These are phyloP conservation scores for Backusella sp. DNA, from an alignment of 192 early-diverging fungal genomes.

Conservation along the genomic window DNA sequence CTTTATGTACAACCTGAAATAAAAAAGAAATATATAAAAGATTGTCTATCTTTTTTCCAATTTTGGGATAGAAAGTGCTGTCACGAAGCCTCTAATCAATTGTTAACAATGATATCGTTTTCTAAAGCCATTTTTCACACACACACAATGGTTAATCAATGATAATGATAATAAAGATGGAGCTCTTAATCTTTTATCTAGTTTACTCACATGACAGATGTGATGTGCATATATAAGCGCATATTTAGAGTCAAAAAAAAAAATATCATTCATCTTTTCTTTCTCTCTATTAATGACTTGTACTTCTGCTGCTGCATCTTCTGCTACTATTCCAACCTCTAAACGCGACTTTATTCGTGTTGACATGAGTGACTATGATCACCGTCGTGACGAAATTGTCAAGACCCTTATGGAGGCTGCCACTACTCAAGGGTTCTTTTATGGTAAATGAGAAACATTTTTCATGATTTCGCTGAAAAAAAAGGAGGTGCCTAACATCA, in stretches of 20 bases:
- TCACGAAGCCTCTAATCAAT: background rate
- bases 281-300: background rate
- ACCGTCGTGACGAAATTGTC: constrained; percentile 21
- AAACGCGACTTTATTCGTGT: constrained; percentile 5
- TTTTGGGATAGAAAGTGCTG: background rate
- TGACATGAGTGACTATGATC: constrained; percentile 24
- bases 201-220: background rate
- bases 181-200: background rate
- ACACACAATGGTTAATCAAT: background rate
- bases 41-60: background rate
- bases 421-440: constrained; percentile 30
- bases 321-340: constrained; percentile 8
- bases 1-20: background rate
- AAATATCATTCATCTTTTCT: background rate
- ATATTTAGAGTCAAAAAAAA: background rate
- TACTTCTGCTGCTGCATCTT: background rate
- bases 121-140: background rate
- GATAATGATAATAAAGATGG: background rate
- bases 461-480: background rate
- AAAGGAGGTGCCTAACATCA: background rate
- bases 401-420: constrained; percentile 23
- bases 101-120: background rate
- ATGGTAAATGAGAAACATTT: constrained; percentile 16
- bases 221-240: background rate
- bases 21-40: background rate